Evolutionary conservation across 352 stramenopile genomes (phyloP).

Genomic region (Phytophthora macrochlamydospora): DNA sequence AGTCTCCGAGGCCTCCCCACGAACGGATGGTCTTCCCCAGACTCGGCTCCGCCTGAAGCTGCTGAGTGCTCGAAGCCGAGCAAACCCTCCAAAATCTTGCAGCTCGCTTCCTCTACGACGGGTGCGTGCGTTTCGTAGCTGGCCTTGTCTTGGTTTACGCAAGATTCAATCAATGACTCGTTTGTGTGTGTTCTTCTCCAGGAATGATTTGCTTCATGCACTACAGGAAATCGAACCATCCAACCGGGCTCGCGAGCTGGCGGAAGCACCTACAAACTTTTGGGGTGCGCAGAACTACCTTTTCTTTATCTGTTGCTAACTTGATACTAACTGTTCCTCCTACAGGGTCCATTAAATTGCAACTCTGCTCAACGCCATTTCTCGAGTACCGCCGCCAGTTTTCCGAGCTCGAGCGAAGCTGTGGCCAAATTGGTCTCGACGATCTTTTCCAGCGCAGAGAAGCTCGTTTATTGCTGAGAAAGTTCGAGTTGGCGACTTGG

Average conservation of each 20-base stretch:
- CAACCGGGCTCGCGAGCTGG: slow-evolving; percentile 40
- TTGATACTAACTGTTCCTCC: background rate
- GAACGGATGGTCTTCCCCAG: slow-evolving; percentile 2
- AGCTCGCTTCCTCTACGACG: slow-evolving; percentile 70
- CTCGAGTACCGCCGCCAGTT: slow-evolving; percentile 52
- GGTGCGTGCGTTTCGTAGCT: slow-evolving; percentile 26
- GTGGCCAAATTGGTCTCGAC: slow-evolving; percentile 71
- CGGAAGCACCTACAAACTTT: slow-evolving; percentile 13
- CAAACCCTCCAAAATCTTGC: slow-evolving; percentile 19
- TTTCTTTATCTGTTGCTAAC: background rate
- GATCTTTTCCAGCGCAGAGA: slow-evolving; percentile 60
- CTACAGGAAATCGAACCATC: slow-evolving; percentile 63
- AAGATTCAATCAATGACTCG: background rate
- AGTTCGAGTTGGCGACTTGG: slow-evolving; percentile 65
- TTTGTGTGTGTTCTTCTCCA: slow-evolving; percentile 13
- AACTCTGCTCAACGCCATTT: slow-evolving; percentile 49
- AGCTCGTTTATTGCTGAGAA: slow-evolving; percentile 68
- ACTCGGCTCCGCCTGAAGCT: background rate
- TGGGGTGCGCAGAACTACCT: slow-evolving; percentile 38
- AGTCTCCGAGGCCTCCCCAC: background rate
- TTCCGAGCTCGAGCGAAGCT: slow-evolving; percentile 50
- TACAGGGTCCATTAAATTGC: slow-evolving; percentile 67
- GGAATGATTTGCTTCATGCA: slow-evolving; percentile 64
- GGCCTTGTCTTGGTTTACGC: background rate
- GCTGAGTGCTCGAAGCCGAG: slow-evolving; percentile 18